phyloP scores from a whole-genome alignment of 768 basidiomycete genomes.

The Postia placenta region DNA sequence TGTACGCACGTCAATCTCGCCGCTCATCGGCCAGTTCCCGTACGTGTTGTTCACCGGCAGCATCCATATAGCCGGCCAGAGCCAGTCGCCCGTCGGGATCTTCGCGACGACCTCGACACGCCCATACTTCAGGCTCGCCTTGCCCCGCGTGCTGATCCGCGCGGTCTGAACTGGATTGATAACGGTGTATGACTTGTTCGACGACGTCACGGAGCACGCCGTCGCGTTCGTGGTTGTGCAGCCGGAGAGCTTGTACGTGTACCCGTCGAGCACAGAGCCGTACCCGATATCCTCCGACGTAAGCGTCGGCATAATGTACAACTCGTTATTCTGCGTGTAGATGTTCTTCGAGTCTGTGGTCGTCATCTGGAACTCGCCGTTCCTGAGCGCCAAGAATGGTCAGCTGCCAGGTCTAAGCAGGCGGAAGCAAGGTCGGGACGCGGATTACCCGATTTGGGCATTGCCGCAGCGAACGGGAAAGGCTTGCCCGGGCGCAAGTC shows the following conservation, averaged over 20 bases:
- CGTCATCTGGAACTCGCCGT: slow-evolving; percentile 55
- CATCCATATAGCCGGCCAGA: slow-evolving; percentile 43
- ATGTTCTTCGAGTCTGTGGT: slow-evolving; percentile 33
- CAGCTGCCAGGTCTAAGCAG: background rate
- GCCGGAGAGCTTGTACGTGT: slow-evolving; percentile 12
- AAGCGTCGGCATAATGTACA: slow-evolving; percentile 57
- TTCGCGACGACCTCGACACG: slow-evolving; percentile 49
- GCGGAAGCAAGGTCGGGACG: background rate
- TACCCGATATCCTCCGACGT: slow-evolving; percentile 44
- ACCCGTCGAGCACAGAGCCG: slow-evolving; percentile 27
- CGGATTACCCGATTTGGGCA: background rate
- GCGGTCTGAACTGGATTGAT: slow-evolving; percentile 53
- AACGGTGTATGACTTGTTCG: slow-evolving; percentile 26
- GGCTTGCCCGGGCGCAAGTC: background rate
- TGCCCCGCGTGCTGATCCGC: slow-evolving; percentile 45
- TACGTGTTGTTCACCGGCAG: slow-evolving; percentile 39
- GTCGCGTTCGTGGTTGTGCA: slow-evolving; percentile 19
- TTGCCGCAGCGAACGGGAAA: background rate
- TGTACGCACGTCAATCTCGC: slow-evolving; percentile 53
- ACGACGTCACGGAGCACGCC: slow-evolving; percentile 41
- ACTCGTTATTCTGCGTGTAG: slow-evolving; percentile 40
- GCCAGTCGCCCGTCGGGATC: slow-evolving; percentile 39
- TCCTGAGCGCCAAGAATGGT: slow-evolving; percentile 11
- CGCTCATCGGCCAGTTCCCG: slow-evolving; percentile 47
- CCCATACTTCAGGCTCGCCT: slow-evolving; percentile 45